phyloP scores from a whole-genome alignment of 2,329 filamentous ascomycete genomes.

The Xylariomycetidae sp. region DNA sequence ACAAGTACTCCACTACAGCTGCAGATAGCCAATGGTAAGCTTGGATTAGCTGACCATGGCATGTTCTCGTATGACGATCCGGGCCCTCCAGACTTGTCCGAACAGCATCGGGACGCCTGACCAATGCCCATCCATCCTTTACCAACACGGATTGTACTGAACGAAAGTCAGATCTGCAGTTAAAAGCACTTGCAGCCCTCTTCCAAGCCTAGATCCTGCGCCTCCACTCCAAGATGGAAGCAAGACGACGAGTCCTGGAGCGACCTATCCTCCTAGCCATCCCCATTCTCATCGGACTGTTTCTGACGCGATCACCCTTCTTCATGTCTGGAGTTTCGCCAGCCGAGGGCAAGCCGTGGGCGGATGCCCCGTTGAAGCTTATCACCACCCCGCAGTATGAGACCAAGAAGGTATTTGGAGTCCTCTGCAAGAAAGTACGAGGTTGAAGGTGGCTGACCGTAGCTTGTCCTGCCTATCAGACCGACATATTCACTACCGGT shows the following conservation, averaged over 20 bases:
- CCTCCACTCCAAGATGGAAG: conserved; percentile 10
- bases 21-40: too few relatives aligned
- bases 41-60: too few relatives aligned
- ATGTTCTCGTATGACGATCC: too few relatives aligned
- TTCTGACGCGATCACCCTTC: conserved; percentile 32
- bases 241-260: conserved; percentile 18
- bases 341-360: conserved; percentile 36
- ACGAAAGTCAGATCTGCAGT: too few relatives aligned
- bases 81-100: too few relatives aligned
- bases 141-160: too few relatives aligned
- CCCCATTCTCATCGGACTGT: conserved; percentile 29
- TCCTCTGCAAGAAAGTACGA: not conserved
- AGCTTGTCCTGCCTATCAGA: conserved; percentile 26
- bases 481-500: conserved; percentile 52
- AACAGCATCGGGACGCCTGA: too few relatives aligned
- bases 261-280: conserved; percentile 27
- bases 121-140: too few relatives aligned
- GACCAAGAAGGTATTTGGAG: conserved; percentile 39
- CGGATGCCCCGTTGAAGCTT: conserved; percentile 48
- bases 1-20: too few relatives aligned
- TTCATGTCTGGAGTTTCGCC: conserved; percentile 31
- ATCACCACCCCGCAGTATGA: conserved; percentile 47
- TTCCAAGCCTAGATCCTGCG: not conserved
- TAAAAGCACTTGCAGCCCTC: too few relatives aligned
- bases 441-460: conserved; percentile 1